phyloP scores from a whole-genome alignment of 768 basidiomycete species.

The Sporobolomyces pararoseus region DNA sequence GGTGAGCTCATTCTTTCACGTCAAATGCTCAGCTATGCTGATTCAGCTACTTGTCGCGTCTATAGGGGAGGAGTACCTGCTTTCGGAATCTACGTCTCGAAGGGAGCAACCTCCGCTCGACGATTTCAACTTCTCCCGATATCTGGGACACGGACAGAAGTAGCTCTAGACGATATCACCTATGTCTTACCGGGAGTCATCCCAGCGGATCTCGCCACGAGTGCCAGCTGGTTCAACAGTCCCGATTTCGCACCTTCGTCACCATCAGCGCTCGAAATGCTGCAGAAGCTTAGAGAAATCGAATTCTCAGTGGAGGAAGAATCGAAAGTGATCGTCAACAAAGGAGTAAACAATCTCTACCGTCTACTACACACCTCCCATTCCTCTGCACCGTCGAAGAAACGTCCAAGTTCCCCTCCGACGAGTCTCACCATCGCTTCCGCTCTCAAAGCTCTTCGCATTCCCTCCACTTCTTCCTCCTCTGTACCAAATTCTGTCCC shows the following conservation, averaged over 20 bases:
- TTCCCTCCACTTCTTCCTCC: neutral
- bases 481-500: conserved; percentile 52
- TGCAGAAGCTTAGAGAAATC: conserved; percentile 19
- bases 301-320: conserved; percentile 25
- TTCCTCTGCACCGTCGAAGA: neutral
- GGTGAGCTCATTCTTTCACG: conserved; percentile 7
- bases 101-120: neutral
- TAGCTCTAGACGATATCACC: conserved; percentile 26
- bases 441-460: conserved; percentile 9
- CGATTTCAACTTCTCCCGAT: conserved; percentile 10
- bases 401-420: neutral
- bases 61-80: neutral
- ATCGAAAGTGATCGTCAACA: conserved; percentile 6
- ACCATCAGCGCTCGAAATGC: neutral
- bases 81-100: conserved; percentile 17
- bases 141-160: neutral
- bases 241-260: neutral
- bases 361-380: conserved; percentile 3
- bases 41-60: neutral
- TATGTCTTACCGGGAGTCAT: conserved; percentile 11
- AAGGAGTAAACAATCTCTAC: conserved; percentile 22
- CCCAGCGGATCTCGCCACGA: neutral
- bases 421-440: neutral
- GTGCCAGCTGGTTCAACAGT: neutral
- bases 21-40: too few relatives aligned